Evolutionary conservation across 768 basidiomycete genomes (phyloP).

Genomic region (Pulveroboletus sp.): DNA sequence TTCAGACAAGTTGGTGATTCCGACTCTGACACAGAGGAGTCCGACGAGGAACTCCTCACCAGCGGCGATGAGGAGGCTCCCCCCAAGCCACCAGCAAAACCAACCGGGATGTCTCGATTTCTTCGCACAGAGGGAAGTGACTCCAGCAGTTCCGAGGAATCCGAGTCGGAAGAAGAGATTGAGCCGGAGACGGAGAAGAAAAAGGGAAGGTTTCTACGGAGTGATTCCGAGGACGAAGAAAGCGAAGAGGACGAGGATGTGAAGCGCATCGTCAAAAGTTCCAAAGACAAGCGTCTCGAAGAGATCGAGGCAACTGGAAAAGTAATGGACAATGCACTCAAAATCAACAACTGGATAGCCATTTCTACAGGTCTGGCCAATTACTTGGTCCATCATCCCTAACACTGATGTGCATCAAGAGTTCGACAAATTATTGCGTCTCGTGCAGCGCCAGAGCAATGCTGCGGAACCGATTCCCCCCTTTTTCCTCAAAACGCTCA

Average conservation of each 20-base stretch:
- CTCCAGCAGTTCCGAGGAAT: constrained; percentile 53
- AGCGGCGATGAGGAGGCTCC: constrained; percentile 65
- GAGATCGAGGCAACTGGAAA: constrained; percentile 95
- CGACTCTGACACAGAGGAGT: constrained; percentile 69
- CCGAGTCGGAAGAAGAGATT: constrained; percentile 53
- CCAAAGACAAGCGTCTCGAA: constrained; percentile 86
- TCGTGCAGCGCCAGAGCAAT: constrained; percentile 86
- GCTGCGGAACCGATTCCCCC: constrained; percentile 84
- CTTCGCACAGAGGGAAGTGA: constrained; percentile 63
- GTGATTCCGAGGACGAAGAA: constrained; percentile 49
- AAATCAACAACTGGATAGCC: constrained; percentile 95
- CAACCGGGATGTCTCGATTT: constrained; percentile 68
- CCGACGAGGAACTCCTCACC: constrained; percentile 73
- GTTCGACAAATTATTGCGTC: constrained; percentile 91
- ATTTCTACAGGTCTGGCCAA: constrained; percentile 74
- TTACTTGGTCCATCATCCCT: not conserved
- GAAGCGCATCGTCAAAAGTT: constrained; percentile 70
- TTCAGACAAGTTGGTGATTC: constrained; percentile 85
- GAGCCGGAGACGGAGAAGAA: constrained; percentile 44
- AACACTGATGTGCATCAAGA: constrained; percentile 48
- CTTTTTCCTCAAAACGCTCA: constrained; percentile 75
- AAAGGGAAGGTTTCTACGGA: constrained; percentile 39
- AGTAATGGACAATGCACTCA: constrained; percentile 89
- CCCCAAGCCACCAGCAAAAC: constrained; percentile 33
- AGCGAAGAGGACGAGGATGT: constrained; percentile 72